Percentiles rank a stretch among this genome's conserved stretches.
Conservation (phyloP, 345 rosid species). For the Reutealis trisperma region DNA sequence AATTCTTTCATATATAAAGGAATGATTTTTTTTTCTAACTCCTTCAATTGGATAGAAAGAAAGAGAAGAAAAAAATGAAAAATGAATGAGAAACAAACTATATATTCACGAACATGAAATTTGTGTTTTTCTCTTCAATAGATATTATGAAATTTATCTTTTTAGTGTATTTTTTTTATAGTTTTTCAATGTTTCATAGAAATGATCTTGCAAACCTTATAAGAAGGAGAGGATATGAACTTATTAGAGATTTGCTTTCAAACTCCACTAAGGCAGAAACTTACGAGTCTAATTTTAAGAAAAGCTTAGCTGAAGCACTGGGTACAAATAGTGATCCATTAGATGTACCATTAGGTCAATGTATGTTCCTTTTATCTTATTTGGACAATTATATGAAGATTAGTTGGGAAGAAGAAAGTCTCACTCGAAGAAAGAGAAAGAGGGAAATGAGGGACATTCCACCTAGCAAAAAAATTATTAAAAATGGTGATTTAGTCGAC, state of each 20-base stretch:
- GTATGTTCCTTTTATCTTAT: constrained; percentile 1
- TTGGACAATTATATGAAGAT: constrained; percentile 4
- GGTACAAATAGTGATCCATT: constrained; percentile 14
- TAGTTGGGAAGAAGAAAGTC: no score
- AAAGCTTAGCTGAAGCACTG: constrained; percentile 19
- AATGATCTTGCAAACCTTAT: constrained; percentile 85
- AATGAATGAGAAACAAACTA: no score
- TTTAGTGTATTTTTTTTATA: not conserved
- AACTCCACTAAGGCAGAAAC: constrained; percentile 33
- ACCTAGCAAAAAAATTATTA: no score
- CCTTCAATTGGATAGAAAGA: not conserved
- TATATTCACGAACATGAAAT: no score
- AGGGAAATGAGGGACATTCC: no score
- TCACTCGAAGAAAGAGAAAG: no score
- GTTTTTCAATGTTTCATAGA: constrained; percentile 43
- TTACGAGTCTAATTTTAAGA: constrained; percentile 27
- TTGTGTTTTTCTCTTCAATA: not conserved
- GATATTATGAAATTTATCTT: constrained; percentile 4
- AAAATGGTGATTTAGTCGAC: no score
- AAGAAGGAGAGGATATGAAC: constrained; percentile 84
- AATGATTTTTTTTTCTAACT: no score
- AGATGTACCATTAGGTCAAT: constrained; percentile 47
- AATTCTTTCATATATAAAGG: no score
- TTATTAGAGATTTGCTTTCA: constrained; percentile 58
- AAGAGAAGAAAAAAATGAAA: not conserved